Percentiles rank a stretch among this genome's conserved stretches.
phyloP scores from a whole-genome alignment of 768 basidiomycete species.

The Boletus rubroflammeus region DNA sequence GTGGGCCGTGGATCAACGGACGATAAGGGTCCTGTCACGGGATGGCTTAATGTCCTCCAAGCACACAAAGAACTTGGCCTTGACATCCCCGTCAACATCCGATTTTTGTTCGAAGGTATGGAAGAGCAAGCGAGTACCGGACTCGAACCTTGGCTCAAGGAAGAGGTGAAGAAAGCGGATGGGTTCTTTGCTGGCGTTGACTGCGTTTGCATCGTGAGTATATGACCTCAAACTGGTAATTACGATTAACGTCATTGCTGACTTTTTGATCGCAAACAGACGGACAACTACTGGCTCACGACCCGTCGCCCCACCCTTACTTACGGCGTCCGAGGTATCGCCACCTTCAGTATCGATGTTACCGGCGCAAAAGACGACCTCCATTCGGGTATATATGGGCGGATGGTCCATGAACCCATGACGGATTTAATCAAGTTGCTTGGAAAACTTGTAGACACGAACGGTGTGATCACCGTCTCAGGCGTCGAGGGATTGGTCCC shows the following conservation, averaged over 20 bases:
- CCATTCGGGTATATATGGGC: slow-evolving; percentile 83
- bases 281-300: slow-evolving; percentile 91
- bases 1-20: slow-evolving; percentile 84
- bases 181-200: slow-evolving; percentile 79
- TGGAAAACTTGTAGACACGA: slow-evolving; percentile 68
- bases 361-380: slow-evolving; percentile 80
- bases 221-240: not conserved
- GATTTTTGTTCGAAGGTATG: slow-evolving; percentile 91
- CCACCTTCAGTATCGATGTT: slow-evolving; percentile 76
- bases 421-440: slow-evolving; percentile 77
- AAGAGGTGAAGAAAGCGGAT: slow-evolving; percentile 38
- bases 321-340: slow-evolving; percentile 80
- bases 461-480: slow-evolving; percentile 76
- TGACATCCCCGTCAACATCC: slow-evolving; percentile 81
- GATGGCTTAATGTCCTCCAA: slow-evolving; percentile 86
- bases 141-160: slow-evolving; percentile 63
- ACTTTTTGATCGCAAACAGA: slow-evolving; percentile 35
- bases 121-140: slow-evolving; percentile 54
- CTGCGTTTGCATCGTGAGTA: slow-evolving; percentile 79
- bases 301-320: slow-evolving; percentile 70
- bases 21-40: slow-evolving; percentile 85
- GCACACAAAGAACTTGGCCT: slow-evolving; percentile 67
- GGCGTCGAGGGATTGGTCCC: slow-evolving; percentile 81
- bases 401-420: slow-evolving; percentile 82
- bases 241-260: not conserved